Percentiles rank a stretch among this genome's conserved stretches.
These are phyloP conservation scores for Colletotrichum nymphaeae DNA, from an alignment of 2,329 filamentous ascomycete genomes.

Conservation along the genomic window DNA sequence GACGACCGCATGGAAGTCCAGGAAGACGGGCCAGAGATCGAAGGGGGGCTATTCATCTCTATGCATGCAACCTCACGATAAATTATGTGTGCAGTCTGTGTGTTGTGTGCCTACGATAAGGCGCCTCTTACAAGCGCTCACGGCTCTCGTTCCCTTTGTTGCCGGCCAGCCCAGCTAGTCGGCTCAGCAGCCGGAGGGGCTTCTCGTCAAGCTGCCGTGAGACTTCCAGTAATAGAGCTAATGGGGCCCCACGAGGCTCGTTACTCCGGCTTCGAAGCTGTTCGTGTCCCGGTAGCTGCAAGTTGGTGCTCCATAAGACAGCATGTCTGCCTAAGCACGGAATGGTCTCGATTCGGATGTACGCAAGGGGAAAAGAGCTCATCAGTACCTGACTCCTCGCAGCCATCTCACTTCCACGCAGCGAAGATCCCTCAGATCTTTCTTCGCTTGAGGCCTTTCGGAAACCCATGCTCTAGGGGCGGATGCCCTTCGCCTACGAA, in stretches of 20 bases:
- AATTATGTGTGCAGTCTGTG: neutral
- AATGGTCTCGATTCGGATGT: neutral
- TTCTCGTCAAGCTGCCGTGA: neutral
- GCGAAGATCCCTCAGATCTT: slow-evolving; percentile 11
- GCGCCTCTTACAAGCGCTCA: neutral
- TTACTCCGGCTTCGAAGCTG: neutral
- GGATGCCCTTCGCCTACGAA: neutral
- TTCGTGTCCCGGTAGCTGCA: neutral
- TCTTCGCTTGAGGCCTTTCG: neutral
- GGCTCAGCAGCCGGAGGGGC: slow-evolving; percentile 8
- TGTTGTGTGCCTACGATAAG: neutral
- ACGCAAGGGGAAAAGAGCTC: neutral
- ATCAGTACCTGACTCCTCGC: neutral
- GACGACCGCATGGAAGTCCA: neutral
- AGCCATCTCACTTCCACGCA: neutral
- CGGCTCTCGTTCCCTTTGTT: slow-evolving; percentile 29
- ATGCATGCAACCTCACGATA: slow-evolving; percentile 27
- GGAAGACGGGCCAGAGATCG: slow-evolving; percentile 26
- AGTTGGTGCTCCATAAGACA: neutral
- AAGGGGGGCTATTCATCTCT: neutral
- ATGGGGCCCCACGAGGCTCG: neutral
- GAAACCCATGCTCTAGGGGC: slow-evolving; percentile 23
- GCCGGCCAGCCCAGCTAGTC: slow-evolving; percentile 26
- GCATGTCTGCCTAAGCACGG: neutral
- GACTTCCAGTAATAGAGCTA: neutral